phyloP scores from a whole-genome alignment of 2,329 filamentous ascomycete genomes.

The Calonectria crousiana region DNA sequence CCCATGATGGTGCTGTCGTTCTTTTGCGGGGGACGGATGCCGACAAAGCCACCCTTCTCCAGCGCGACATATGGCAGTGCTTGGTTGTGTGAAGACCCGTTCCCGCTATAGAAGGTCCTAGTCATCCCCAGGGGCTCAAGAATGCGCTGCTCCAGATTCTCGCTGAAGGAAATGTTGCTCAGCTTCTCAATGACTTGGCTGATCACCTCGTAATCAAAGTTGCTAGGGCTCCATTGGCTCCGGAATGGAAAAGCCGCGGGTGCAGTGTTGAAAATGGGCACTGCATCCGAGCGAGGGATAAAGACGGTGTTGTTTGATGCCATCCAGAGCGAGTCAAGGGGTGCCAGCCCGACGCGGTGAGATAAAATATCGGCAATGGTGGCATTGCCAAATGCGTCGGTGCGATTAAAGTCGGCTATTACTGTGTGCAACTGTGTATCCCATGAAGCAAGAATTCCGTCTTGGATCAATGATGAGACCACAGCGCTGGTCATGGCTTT shows the following conservation, averaged over 20 bases:
- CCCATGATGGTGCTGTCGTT: neutral
- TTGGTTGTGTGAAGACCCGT: neutral
- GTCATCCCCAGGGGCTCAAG: neutral
- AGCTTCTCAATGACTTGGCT: neutral
- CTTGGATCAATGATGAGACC: neutral
- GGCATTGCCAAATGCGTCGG: neutral
- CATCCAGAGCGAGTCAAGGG: neutral
- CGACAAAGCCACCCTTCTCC: neutral
- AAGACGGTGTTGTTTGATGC: neutral
- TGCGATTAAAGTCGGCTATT: neutral
- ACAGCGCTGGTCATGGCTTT: neutral
- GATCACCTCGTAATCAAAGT: neutral
- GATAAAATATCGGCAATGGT: neutral
- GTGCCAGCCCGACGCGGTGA: neutral
- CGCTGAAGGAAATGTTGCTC: neutral
- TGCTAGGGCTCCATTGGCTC: neutral
- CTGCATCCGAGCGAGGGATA: neutral
- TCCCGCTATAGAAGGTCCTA: neutral
- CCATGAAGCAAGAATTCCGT: neutral
- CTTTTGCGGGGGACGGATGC: neutral
- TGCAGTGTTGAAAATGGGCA: neutral
- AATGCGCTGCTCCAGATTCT: neutral
- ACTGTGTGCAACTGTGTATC: neutral
- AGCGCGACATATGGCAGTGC: neutral
- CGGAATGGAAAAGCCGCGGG: neutral